phyloP scores from a whole-genome alignment of 2,329 filamentous ascomycete genomes.

The Exserohilum rostratum region DNA sequence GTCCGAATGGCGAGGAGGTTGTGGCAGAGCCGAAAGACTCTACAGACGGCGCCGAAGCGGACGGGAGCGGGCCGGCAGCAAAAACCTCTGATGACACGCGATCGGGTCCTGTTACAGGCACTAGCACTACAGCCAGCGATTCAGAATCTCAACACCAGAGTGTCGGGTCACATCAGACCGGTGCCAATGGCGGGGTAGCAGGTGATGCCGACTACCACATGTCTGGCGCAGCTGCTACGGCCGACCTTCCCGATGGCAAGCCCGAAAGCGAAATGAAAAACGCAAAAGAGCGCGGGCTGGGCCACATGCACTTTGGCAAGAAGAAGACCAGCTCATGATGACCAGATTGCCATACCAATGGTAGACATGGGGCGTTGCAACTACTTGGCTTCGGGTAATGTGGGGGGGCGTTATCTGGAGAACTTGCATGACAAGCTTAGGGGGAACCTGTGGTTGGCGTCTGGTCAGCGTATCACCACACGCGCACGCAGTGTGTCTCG shows the following conservation, averaged over 20 bases:
- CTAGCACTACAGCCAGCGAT: constrained; percentile 7
- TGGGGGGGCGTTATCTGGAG: constrained; percentile 13
- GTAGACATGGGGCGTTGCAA: not conserved
- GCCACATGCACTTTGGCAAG: constrained; percentile 36
- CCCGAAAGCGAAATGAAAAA: constrained; percentile 49
- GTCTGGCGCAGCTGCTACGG: constrained; percentile 43
- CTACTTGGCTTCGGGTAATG: constrained; percentile 1
- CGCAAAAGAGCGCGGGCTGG: constrained; percentile 41
- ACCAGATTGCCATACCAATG: not conserved
- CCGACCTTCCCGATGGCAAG: constrained; percentile 51
- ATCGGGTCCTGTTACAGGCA: constrained; percentile 25
- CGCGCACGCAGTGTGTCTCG: constrained; percentile 25
- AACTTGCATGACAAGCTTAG: constrained; percentile 11
- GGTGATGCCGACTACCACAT: constrained; percentile 39
- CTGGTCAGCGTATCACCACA: constrained; percentile 32
- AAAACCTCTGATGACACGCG: constrained; percentile 17
- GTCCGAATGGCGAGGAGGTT: constrained; percentile 41
- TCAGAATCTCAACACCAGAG: constrained; percentile 8
- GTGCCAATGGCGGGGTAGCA: constrained; percentile 28
- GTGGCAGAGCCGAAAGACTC: constrained; percentile 34
- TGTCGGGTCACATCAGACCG: constrained; percentile 25
- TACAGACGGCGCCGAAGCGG: constrained; percentile 18
- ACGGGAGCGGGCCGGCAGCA: constrained; percentile 22
- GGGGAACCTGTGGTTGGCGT: constrained; percentile 10
- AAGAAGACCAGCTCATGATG: constrained; percentile 28